Evolutionary conservation across 2,329 filamentous ascomycete species (phyloP), one percentile per base, ranked within the genome.

Genomic region (Aureobasidium sp.): DNA sequence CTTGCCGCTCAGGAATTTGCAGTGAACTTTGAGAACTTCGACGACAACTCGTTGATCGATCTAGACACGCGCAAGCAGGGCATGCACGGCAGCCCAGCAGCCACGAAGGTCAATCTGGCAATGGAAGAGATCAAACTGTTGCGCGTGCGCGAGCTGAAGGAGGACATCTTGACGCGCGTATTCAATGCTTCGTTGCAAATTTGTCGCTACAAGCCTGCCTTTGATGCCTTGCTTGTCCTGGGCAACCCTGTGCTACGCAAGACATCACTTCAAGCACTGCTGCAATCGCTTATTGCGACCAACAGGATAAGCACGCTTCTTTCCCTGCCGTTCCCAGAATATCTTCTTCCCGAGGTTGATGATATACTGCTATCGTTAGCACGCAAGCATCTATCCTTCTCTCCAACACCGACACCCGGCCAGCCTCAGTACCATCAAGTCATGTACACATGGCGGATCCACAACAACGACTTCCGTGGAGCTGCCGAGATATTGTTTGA

Each of bases 391-490:
- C 78, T 84, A 47, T 88, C 90, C 62, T 82, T 90, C 41, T 79
- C 77, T 31, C 75, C 73, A 37, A 75, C 75, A 7, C 60, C 64
- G 8, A 59, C 66, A 20, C 64, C 65, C 17, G 64, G 62, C 5
- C 64, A 65, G 11, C 82, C 86, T 0, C 89, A 90, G 3, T 96
- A 92, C 71, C 90, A 94, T 71, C 89, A 93, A 69, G 88, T 97
- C 62, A 84, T 97, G 52, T 96, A 97, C 73, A 87, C 92, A 3
- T 97, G 93, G 85, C 86, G 94, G 57, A 87, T 96, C 67, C 86
- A 86, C 65, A 87, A 87, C 67, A 85, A 86, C 69, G 90, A 97
- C 76, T 96, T 91, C 80, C 89, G 93, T 48, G 94, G 93, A 56
- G 85, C 85, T 2, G 83, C 84, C 0, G 79, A 81, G 44, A 77